Evolutionary conservation across 345 rosid genomes (phyloP), one percentile per base, ranked within the genome.

Genomic region (Gossypium sturtianum): DNA sequence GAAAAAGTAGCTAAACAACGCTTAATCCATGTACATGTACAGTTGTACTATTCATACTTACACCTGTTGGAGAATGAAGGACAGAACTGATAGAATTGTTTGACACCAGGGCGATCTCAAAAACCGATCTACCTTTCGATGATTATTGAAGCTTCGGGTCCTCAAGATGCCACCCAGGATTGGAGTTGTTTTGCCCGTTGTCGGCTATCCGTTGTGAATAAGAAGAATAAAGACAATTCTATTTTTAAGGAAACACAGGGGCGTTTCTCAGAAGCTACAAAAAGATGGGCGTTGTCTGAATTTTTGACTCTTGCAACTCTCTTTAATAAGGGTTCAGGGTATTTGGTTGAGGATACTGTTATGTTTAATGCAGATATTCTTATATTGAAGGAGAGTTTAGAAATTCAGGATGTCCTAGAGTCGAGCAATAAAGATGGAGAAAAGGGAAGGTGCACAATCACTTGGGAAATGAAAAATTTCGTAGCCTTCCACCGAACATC

Each of bases 391-490:
- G 66, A 61, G 66, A 61, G 19, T 19, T 61, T 61, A 41, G 23
- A 27, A 61, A 27, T 61, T 41, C 44, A 61, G 44, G 66, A 61
- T 15, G 15, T 61, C 66, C 66, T 10, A 29, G 44, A 61, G 19
- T 61, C 44, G 12, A 29, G 19, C 44, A 61, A 27, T 61, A 29
- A 61, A 29, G 34, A 60, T 25, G 66, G 19, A 27, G 44, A 27
- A 27, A 61, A 61, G 66, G 25, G 8, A 27, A 61, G 44, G 66
- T 61, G 66, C 38, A 27, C 41, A 29, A 61, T 61, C 44, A 58
- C 87, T 91, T 19, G 61, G 61, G 23, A 57, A 27, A 2, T 57
- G 61, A 27, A 22, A 22, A 57, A 57, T 12, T 57, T 57, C 34
- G 1, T 57, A 9, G 11, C 61, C 61, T 57, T 57, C 27, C 4